Base-by-base conservation (phyloP, 805 yeast genomes). In the Suhomyces sp. region DNA sequence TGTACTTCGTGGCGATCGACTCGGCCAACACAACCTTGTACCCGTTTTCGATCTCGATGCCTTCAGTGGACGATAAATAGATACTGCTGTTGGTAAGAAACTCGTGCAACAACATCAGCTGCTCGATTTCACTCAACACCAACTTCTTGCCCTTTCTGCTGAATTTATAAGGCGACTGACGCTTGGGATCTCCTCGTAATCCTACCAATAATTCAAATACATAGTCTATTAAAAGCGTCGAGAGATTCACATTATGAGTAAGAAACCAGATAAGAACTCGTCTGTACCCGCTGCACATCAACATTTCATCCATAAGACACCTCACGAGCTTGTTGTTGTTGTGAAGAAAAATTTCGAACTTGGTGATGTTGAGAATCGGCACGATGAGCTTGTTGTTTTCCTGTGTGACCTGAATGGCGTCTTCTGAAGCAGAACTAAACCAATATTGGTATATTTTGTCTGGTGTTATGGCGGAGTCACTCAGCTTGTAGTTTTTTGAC, bases 51-150 rank as follows among this genome's bases (percentile, higher is more conserved):
- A 61, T 60, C 29, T 64, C 71, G 6, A 68, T 59, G 6, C 73
- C 72, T 13, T 66, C 68, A 5, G 66, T 56, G 0, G 73, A 69
- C 3, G 67, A 59, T 13, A 72, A 58, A 48, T 70, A 71, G n/a
- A 57, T 56, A 21, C 61, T 57, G 35, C 72, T 78, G 54, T 80
- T 82, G n/a, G 82, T 74, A 53, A 87, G 74, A 57, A 86, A 84
- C 62, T 85, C 90, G 66, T 86, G 91, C 35, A 87, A 64, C 12
- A 87, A 61, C 89, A 86, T 84, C 57, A 81, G 79, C 54, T 70
- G 75, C 58, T 87, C 93, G 46, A 84, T 74, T 9, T 77, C 81
- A 13, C 87, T 80, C 33, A 87, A 65, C 4, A 65, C 69, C 19
- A 87, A 55, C 35, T 54, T 48, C 0, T 68, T 50, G 0, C 91